phyloP scores from a whole-genome alignment of 2,329 filamentous ascomycete species.

The Pseudocercospora fuligena region DNA sequence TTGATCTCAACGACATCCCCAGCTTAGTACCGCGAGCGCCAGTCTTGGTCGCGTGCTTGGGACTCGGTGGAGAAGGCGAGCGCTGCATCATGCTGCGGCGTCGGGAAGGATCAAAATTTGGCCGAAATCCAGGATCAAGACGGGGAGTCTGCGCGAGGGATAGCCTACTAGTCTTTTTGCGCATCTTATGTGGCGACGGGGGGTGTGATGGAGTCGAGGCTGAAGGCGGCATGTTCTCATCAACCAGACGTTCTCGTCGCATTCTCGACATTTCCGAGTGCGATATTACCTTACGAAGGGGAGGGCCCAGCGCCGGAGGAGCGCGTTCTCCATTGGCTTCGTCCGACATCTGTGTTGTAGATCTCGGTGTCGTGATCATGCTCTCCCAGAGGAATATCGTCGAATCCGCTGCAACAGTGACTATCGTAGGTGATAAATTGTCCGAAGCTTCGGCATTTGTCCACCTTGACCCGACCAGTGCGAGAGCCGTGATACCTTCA shows the following conservation, averaged over 20 bases:
- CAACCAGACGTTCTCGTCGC: slow-evolving; percentile 53
- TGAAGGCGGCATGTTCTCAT: slow-evolving; percentile 40
- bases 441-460: slow-evolving; percentile 44
- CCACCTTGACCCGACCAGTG: slow-evolving; percentile 58
- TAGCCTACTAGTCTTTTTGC: slow-evolving; percentile 60
- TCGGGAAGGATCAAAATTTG: slow-evolving; percentile 29
- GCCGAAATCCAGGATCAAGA: slow-evolving; percentile 48
- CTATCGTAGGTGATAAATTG: slow-evolving; percentile 41
- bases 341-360: slow-evolving; percentile 19
- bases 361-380: slow-evolving; percentile 27
- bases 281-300: slow-evolving; percentile 82
- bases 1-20: slow-evolving; percentile 56
- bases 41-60: slow-evolving; percentile 28
- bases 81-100: slow-evolving; percentile 39
- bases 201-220: slow-evolving; percentile 48
- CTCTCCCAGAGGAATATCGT: slow-evolving; percentile 57
- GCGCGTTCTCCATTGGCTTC: slow-evolving; percentile 20
- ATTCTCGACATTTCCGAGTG: slow-evolving; percentile 86
- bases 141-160: slow-evolving; percentile 53
- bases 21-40: slow-evolving; percentile 50
- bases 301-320: slow-evolving; percentile 64
- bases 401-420: slow-evolving; percentile 56
- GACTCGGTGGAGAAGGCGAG: slow-evolving; percentile 50
- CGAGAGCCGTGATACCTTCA: slow-evolving; percentile 85
- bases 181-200: slow-evolving; percentile 56